phyloP scores from a whole-genome alignment of 2,329 filamentous ascomycete species.

The Penicillium fuscoglaucum region DNA sequence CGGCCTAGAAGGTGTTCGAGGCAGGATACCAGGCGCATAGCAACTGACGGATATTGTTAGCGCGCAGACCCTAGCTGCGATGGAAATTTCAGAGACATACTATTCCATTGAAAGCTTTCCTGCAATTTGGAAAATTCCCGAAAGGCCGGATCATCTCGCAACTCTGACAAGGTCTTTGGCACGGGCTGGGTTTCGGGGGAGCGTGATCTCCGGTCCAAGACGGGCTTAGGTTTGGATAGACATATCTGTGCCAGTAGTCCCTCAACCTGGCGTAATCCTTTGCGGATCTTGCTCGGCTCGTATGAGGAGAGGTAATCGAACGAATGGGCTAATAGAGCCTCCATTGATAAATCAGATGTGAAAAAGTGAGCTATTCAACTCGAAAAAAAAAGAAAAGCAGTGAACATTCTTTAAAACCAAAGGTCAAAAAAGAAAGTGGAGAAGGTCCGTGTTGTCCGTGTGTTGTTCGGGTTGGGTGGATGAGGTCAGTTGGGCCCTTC shows the following conservation, averaged over 20 bases:
- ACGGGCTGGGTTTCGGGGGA: conserved; percentile 44
- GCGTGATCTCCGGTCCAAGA: conserved; percentile 46
- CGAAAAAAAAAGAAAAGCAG: conserved; percentile 8
- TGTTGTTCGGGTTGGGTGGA: conserved; percentile 4
- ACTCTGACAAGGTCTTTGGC: conserved; percentile 65
- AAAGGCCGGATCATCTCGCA: conserved; percentile 83
- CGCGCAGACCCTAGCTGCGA: neutral
- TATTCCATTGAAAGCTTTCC: conserved; percentile 97
- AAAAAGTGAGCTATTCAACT: conserved; percentile 11
- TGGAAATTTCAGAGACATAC: conserved; percentile 40
- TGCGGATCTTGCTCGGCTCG: conserved; percentile 84
- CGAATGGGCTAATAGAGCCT: conserved; percentile 84
- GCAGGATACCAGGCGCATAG: conserved; percentile 78
- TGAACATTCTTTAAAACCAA: conserved; percentile 14
- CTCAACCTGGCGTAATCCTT: conserved; percentile 91
- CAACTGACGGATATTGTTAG: conserved; percentile 54
- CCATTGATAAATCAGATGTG: conserved; percentile 59
- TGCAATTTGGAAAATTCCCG: conserved; percentile 95
- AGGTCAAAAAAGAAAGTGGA: conserved; percentile 12
- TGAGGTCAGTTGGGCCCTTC: conserved; percentile 6
- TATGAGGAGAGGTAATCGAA: conserved; percentile 97
- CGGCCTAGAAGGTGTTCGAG: conserved; percentile 84
- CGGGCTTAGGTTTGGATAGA: conserved; percentile 58
- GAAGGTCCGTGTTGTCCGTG: neutral
- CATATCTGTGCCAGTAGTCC: conserved; percentile 93